Base-by-base conservation (phyloP, 2,329 filamentous ascomycete species). In the Samsoniella hepiali region DNA sequence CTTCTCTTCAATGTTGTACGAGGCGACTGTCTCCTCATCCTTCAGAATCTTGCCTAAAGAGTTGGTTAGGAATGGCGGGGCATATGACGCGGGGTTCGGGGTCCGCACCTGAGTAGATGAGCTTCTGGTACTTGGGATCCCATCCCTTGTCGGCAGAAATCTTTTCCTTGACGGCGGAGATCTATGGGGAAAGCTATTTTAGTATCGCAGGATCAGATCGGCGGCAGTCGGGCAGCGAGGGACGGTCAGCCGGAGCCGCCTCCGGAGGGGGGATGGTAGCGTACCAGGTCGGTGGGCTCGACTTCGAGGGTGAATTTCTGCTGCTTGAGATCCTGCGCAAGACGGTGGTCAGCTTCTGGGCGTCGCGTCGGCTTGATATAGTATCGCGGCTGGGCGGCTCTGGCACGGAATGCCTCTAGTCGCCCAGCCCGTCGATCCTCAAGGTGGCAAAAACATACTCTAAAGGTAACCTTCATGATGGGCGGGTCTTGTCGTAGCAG, bases 1-100 rank as follows among this genome's bases (percentile, higher is more conserved):
- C 84, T 98, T 99, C 85, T 98, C 95, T 79, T 99, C 94, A 67
- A 99, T 98, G 79, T 92, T 97, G 82, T 98, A 98, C 47, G 91
- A 93, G 77, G 93, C 92, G 70, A 99, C 91, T 2, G 93, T 97
- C 74, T 97, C 95, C 66, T 93, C 92, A 89, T 99, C 94, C 79
- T 97, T 94, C 68, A 99, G 82, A 71, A 99, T 98, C 83, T 99
- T 99, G 81, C 95, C 93, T 97, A 71, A 68, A 73, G 66, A 42
- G 58, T 29, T 58, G 49, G 63, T 64, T 47, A 63, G 58, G 63
- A 45, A 59, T 22, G 56, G 29, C 57, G 47, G 47, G 50, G 57
- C 63, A 50, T 38, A 11, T 49, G 50, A 58, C 40, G 57, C n/a
- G 40, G 42, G 67, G 44, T 45, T 50, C 63, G 61, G 27, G 29